These are phyloP conservation scores for Cryoendolithus antarcticus DNA, from an alignment of 2,329 filamentous ascomycete species.

Conservation along the genomic window DNA sequence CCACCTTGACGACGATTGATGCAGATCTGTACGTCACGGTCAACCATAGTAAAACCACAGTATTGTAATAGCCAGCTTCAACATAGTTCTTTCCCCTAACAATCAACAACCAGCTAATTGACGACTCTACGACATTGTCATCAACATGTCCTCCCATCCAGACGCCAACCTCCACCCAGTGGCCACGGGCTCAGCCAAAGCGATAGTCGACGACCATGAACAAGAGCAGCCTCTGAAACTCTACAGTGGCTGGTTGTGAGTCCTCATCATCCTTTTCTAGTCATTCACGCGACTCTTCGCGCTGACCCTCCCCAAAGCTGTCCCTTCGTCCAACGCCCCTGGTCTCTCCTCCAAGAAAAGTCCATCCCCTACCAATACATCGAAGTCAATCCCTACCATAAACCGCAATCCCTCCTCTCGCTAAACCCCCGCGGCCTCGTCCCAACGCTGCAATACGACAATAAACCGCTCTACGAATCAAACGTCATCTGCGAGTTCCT, in stretches of 20 bases:
- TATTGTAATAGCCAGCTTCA: no score
- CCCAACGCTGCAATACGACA: constrained; percentile 49
- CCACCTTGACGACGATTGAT: no score
- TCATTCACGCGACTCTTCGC: no score
- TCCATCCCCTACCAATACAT: constrained; percentile 54
- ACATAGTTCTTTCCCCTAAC: background rate
- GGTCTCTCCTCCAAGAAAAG: constrained; percentile 65
- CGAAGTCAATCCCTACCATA: constrained; percentile 65
- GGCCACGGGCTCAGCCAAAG: constrained; percentile 33
- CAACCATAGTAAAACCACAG: no score
- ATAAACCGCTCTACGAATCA: constrained; percentile 59
- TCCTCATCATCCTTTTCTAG: background rate
- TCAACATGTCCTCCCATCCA: constrained; percentile 18
- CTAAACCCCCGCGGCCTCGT: constrained; percentile 67
- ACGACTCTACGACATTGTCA: background rate
- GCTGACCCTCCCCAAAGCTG: constrained; percentile 29
- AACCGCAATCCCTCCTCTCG: constrained; percentile 52
- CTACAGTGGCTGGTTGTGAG: constrained; percentile 24
- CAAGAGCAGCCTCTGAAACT: constrained; percentile 20
- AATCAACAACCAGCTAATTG: background rate
- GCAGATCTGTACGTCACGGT: no score
- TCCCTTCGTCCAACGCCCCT: constrained; percentile 54
- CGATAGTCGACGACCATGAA: constrained; percentile 21
- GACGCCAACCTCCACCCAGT: constrained; percentile 33
- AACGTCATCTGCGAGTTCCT: constrained; percentile 63